These are phyloP conservation scores for Oryza brachyantha DNA, from an alignment of 176 grass and related monocot genomes.

Conservation along the genomic window DNA sequence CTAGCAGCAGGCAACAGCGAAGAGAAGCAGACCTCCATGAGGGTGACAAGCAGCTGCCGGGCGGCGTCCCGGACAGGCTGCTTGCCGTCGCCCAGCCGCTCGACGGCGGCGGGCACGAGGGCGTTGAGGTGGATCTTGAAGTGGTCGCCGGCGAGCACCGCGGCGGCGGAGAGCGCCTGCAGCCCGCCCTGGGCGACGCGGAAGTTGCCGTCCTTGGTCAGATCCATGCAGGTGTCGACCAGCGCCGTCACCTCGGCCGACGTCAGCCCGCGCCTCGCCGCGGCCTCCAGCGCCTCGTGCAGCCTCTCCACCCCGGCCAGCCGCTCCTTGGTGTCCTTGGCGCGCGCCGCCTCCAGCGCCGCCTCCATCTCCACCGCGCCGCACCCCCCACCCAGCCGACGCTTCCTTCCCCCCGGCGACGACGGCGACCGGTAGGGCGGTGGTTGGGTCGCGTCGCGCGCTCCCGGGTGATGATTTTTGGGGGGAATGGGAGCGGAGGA, in stretches of 20 bases:
- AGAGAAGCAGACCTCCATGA: conserved; percentile 67
- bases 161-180: conserved; percentile 76
- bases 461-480: conserved; percentile 8
- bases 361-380: conserved; percentile 69
- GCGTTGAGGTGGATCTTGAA: conserved; percentile 83
- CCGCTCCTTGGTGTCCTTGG: conserved; percentile 72
- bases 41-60: conserved; percentile 69
- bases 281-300: conserved; percentile 67
- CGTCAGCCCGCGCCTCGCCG: conserved; percentile 50
- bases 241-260: conserved; percentile 56
- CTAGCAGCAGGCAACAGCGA: not conserved
- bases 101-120: conserved; percentile 65
- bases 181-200: conserved; percentile 72
- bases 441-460: not conserved
- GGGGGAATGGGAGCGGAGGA: not conserved
- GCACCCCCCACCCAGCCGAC: not conserved
- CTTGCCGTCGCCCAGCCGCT: conserved; percentile 80
- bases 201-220: conserved; percentile 72
- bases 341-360: conserved; percentile 74
- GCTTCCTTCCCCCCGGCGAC: not conserved
- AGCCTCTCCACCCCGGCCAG: conserved; percentile 81
- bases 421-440: not conserved
- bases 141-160: conserved; percentile 85
- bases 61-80: conserved; percentile 81
- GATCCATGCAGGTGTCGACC: conserved; percentile 76